A percentile compares a stretch with the other conserved stretches of the same genome.
These are phyloP conservation scores for Aspergillus oerlinghausenensis DNA, from an alignment of 2,329 filamentous ascomycete species.

Conservation along the genomic window DNA sequence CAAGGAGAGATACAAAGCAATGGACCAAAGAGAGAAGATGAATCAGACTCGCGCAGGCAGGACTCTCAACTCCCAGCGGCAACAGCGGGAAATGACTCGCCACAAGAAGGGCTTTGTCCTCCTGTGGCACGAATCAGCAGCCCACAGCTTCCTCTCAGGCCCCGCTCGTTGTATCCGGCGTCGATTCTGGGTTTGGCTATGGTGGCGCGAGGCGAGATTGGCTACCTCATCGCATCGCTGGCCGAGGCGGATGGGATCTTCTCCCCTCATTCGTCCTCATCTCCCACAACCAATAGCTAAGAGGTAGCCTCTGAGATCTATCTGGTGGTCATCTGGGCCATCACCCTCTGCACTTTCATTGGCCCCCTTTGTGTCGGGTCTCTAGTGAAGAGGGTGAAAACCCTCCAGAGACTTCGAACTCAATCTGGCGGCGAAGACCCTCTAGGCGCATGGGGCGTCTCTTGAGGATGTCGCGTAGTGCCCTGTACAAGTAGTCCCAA, in stretches of 20 bases:
- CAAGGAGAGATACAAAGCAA: background rate
- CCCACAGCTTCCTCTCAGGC: slow-evolving; percentile 37
- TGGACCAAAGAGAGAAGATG: background rate
- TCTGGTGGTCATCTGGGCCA: slow-evolving; percentile 53
- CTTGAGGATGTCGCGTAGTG: background rate
- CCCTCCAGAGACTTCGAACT: slow-evolving; percentile 29
- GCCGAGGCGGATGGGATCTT: slow-evolving; percentile 55
- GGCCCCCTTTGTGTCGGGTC: slow-evolving; percentile 51
- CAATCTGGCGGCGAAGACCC: slow-evolving; percentile 30
- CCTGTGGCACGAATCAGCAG: slow-evolving; percentile 5
- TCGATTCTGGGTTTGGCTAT: slow-evolving; percentile 65
- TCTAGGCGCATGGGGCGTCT: slow-evolving; percentile 40
- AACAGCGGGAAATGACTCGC: background rate
- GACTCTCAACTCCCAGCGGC: background rate
- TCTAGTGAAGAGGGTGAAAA: slow-evolving; percentile 44
- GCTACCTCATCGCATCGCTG: slow-evolving; percentile 68
- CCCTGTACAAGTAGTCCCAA: background rate
- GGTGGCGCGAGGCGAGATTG: slow-evolving; percentile 75
- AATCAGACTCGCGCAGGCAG: background rate
- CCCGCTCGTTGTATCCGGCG: slow-evolving; percentile 62
- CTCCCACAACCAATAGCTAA: background rate
- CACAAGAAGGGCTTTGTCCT: slow-evolving; percentile 13
- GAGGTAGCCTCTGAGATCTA: slow-evolving; percentile 43
- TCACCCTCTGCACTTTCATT: slow-evolving; percentile 53
- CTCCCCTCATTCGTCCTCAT: background rate